These are phyloP conservation scores for Cydonia oblonga DNA, from an alignment of 331 rosid species.

Conservation along the genomic window DNA sequence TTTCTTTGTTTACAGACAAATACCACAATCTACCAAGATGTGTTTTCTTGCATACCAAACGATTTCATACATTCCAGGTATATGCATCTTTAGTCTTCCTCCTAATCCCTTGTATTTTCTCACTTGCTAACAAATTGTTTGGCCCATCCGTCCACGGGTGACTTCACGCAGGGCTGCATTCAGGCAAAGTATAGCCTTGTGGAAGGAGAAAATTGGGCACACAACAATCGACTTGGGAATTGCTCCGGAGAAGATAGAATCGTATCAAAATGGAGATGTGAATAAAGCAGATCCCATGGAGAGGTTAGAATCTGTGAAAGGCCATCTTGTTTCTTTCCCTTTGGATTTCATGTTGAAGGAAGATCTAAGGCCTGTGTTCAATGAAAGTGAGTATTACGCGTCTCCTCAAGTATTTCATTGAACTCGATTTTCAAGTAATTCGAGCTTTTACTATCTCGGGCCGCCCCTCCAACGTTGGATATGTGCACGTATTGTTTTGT, in stretches of 20 bases:
- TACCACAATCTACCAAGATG: conserved; percentile 82
- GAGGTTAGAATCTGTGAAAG: conserved; percentile 53
- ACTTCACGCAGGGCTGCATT: conserved; percentile 46
- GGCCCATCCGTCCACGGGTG: not conserved
- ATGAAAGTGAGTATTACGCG: conserved; percentile 81
- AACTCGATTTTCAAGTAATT: not conserved
- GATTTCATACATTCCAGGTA: conserved; percentile 88
- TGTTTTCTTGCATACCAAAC: conserved; percentile 80
- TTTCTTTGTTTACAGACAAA: conserved; percentile 47
- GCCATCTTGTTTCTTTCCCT: conserved; percentile 94
- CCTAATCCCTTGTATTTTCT: not conserved
- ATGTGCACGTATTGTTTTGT: not conserved
- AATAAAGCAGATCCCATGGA: conserved; percentile 41
- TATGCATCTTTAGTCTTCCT: not conserved
- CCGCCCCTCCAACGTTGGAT: not conserved
- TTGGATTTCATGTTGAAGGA: conserved; percentile 78
- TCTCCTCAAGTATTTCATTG: conserved; percentile 77
- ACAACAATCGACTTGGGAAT: conserved; percentile 85
- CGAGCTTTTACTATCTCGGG: too few species aligned
- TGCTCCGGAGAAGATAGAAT: conserved; percentile 50
- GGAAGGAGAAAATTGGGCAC: conserved; percentile 65
- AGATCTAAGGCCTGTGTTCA: conserved; percentile 79
- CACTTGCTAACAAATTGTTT: not conserved
- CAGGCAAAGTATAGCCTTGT: conserved; percentile 48
- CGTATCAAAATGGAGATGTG: conserved; percentile 43